phyloP scores from a whole-genome alignment of 352 stramenopile genomes.

The Phytophthora kernoviae region DNA sequence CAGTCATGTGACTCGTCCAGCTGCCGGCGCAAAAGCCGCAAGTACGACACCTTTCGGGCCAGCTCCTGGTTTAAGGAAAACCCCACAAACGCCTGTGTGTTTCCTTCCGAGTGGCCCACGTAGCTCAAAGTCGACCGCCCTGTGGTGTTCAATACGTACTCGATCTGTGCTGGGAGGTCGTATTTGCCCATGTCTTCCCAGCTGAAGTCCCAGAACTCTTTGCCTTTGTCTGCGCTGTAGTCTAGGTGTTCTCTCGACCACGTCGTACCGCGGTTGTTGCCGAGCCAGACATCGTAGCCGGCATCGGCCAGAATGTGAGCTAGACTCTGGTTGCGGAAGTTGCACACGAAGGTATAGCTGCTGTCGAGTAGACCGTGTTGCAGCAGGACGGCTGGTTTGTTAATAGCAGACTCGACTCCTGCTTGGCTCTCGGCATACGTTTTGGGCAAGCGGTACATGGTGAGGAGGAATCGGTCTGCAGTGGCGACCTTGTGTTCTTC shows the following conservation, averaged over 20 bases:
- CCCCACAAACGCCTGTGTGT: constrained; percentile 53
- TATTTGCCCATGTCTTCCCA: constrained; percentile 62
- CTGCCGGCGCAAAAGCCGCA: constrained; percentile 48
- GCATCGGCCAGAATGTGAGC: constrained; percentile 56
- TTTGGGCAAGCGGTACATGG: constrained; percentile 54
- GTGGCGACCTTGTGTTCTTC: constrained; percentile 52
- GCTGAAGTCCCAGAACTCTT: constrained; percentile 56
- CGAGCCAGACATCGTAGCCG: constrained; percentile 66
- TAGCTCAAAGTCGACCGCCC: constrained; percentile 40
- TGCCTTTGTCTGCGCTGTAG: constrained; percentile 34
- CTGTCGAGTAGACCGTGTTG: constrained; percentile 60
- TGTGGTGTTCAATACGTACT: constrained; percentile 38
- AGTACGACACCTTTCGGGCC: constrained; percentile 52
- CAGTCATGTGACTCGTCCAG: constrained; percentile 37
- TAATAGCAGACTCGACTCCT: constrained; percentile 12
- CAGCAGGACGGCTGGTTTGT: constrained; percentile 49
- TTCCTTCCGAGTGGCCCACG: constrained; percentile 58
- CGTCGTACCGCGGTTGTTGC: constrained; percentile 71
- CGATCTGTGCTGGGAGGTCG: constrained; percentile 55
- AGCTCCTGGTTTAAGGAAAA: constrained; percentile 58
- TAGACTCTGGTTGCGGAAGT: constrained; percentile 59
- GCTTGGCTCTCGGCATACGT: constrained; percentile 43
- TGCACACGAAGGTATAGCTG: constrained; percentile 55
- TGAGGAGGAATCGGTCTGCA: constrained; percentile 56
- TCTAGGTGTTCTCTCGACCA: constrained; percentile 53